phyloP scores from a whole-genome alignment of 2,329 filamentous ascomycete species.

The Fusarium xyrophilum region DNA sequence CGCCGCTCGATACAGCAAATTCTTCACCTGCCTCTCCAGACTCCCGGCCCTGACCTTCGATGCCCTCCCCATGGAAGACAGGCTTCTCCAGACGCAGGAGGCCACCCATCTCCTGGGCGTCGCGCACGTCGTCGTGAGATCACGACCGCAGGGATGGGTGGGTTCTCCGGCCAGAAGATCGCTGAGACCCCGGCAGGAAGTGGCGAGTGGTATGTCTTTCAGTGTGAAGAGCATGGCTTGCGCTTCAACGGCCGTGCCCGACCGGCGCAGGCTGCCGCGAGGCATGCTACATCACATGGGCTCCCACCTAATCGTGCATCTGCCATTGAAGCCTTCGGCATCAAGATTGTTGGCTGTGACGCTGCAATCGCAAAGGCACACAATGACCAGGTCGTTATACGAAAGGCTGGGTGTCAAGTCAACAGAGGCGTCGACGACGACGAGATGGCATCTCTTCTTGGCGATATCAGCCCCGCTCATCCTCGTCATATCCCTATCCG shows the following conservation, averaged over 20 bases:
- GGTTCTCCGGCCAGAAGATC: not conserved
- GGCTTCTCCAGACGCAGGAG: rapidly evolving
- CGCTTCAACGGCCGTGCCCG: not conserved
- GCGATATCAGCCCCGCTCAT: rapidly evolving
- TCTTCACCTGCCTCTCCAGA: too few relatives aligned
- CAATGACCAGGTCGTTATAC: not conserved
- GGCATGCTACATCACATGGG: not conserved
- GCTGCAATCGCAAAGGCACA: not conserved
- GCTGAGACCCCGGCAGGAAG: not conserved
- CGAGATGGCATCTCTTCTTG: not conserved
- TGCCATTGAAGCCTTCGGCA: not conserved
- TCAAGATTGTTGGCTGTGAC: not conserved
- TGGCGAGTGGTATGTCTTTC: not conserved
- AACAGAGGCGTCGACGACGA: rapidly evolving
- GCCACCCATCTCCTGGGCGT: not conserved
- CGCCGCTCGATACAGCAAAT: not conserved
- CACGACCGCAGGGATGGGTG: not conserved
- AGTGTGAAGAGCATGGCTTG: not conserved
- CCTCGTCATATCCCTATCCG: not conserved
- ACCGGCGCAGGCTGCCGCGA: not conserved
- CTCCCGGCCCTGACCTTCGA: rapidly evolving
- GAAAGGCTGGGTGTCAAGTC: not conserved
- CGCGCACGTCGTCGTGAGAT: not conserved
- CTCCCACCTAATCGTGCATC: not conserved
- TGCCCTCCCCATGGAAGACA: not conserved